Base-by-base conservation (phyloP, 495 filamentous ascomycete genomes). In the Tuber aestivum region DNA sequence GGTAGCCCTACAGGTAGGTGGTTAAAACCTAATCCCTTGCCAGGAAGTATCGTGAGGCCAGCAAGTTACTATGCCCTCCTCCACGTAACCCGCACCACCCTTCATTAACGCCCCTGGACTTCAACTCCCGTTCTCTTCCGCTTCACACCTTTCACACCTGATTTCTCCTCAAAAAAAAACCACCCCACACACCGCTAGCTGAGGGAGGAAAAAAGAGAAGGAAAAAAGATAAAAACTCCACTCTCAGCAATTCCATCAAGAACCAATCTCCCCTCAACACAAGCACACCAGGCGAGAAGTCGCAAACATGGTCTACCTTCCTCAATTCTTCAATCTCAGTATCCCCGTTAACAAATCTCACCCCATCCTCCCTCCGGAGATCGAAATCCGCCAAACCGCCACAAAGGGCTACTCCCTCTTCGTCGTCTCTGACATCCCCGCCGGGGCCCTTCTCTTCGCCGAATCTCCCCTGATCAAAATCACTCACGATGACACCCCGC, bases 391-490 rank as follows among this genome's bases (percentile, higher is more conserved):
- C 41, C 41, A n/a, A 8, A 76, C 70, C 20, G 27, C 23, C 20
- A 48, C 71, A n/a, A 76, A 40, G 42, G 75, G 71, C 2, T 70
- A 74, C 37, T 71, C 71, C 14, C 71, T 76, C 37, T 48, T 74
- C 23, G 75, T 27, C 35, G 50, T 71, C 14, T 70, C 41, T 9
- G 35, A 38, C 7, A 73, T 76, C 37, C 72, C 69, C 56, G 41
- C 75, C 16, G 72, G 71, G 14, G 48, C 72, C 16, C 41, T 74
- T 10, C 68, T 76, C 45, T 42, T 76, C 41, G 32, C 41, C 20
- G 75, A 76, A 74, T 72, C 37, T 12, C 75, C 75, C 0, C 71
- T 76, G 42, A 41, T 76, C n/a, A 42, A 44, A 2, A 69, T 72
- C 21, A 73, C 41, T 14, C 75, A 74, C 27, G 56, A 8, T 32